phyloP scores from a whole-genome alignment of 352 stramenopile genomes.

The Globisporangium alternatum region DNA sequence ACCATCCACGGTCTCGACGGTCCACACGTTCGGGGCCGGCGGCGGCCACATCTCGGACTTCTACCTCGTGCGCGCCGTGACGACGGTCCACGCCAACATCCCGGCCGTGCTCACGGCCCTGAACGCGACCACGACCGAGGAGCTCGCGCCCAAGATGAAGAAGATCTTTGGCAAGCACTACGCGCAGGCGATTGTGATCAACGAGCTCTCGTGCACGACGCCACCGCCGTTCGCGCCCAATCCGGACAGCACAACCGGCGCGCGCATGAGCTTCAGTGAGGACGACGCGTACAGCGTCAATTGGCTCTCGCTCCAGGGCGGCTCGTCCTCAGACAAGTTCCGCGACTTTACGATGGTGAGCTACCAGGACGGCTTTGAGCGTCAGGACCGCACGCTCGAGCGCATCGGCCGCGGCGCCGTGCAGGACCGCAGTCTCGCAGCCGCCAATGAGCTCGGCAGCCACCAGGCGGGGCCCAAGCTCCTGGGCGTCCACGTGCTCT shows the following conservation, averaged over 20 bases:
- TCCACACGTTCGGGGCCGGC: conserved; percentile 41
- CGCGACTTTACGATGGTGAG: conserved; percentile 68
- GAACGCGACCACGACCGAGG: conserved; percentile 36
- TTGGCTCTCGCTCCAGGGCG: conserved; percentile 52
- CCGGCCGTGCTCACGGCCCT: conserved; percentile 46
- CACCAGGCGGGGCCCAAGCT: conserved; percentile 21
- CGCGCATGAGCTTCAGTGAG: conserved; percentile 36
- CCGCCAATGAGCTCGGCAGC: neutral
- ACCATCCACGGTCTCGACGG: conserved; percentile 36
- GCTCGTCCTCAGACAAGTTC: conserved; percentile 34
- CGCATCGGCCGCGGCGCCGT: conserved; percentile 25
- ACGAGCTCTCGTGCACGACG: conserved; percentile 60
- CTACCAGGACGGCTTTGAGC: conserved; percentile 66
- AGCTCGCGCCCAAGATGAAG: conserved; percentile 51
- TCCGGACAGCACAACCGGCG: conserved; percentile 18
- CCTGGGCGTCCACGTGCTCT: conserved; percentile 52
- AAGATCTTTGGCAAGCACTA: conserved; percentile 63
- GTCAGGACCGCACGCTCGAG: conserved; percentile 28
- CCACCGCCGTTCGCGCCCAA: conserved; percentile 45
- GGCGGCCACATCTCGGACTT: conserved; percentile 56
- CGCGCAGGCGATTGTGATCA: conserved; percentile 43
- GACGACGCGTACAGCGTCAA: conserved; percentile 71
- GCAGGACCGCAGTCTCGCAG: conserved; percentile 17
- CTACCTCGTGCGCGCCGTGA: conserved; percentile 63
- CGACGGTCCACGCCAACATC: conserved; percentile 46